These are phyloP conservation scores for Lactarius psammicola DNA, from an alignment of 768 basidiomycete species.

Conservation along the genomic window DNA sequence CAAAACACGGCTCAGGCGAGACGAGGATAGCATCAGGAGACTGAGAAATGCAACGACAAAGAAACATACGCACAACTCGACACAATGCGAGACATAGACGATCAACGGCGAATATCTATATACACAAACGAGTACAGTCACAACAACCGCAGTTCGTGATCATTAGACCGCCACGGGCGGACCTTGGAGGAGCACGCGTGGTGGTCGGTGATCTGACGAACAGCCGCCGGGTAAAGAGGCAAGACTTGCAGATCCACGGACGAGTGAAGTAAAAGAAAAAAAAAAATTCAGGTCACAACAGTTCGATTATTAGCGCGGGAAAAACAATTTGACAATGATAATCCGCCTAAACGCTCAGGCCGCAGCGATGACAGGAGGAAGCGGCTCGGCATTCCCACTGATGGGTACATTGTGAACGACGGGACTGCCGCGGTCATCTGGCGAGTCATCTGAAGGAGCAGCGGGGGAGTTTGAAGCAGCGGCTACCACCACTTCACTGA, in stretches of 20 bases:
- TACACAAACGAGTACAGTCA: neutral
- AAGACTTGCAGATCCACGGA: neutral
- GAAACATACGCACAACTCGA: neutral
- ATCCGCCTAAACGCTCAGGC: conserved; percentile 11
- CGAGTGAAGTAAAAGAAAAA: neutral
- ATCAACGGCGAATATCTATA: neutral
- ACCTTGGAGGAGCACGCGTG: conserved; percentile 10
- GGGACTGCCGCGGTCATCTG: conserved; percentile 21
- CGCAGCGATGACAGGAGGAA: conserved; percentile 29
- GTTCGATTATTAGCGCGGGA: conserved; percentile 7
- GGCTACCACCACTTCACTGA: neutral
- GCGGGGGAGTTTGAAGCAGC: neutral
- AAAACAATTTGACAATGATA: conserved; percentile 3
- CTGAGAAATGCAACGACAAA: neutral
- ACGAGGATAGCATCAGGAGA: neutral
- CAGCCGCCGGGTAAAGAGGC: neutral
- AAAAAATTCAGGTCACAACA: neutral
- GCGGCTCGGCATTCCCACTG: conserved; percentile 13
- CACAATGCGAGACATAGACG: neutral
- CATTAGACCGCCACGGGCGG: conserved; percentile 25
- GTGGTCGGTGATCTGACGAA: conserved; percentile 25
- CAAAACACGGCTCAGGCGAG: neutral
- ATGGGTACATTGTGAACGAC: conserved; percentile 13
- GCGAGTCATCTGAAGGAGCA: conserved; percentile 11
- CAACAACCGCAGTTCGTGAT: conserved; percentile 22